Percentiles rank a stretch among this genome's conserved stretches.
Evolutionary conservation across 495 filamentous ascomycete genomes (phyloP).

Genomic region (Monascus purpureus): DNA sequence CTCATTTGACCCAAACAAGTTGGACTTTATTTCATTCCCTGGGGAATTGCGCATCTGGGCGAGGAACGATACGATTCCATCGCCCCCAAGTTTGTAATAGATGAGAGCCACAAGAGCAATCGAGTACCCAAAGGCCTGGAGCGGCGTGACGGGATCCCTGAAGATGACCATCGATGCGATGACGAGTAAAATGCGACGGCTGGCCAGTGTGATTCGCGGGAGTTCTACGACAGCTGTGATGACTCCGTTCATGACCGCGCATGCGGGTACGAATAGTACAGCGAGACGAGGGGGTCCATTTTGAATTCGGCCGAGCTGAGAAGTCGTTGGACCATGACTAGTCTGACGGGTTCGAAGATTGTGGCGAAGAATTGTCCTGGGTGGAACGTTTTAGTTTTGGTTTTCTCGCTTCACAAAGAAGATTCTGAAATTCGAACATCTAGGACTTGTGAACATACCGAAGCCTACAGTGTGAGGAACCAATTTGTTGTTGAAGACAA

Average conservation of each 20-base stretch:
- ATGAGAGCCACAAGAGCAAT: conserved; percentile 77
- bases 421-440: too few relatives aligned
- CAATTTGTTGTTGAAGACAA: too few relatives aligned
- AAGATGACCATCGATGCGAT: conserved; percentile 76
- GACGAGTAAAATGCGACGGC: conserved; percentile 86
- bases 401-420: too few relatives aligned
- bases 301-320: conserved; percentile 80
- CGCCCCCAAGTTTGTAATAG: conserved; percentile 85
- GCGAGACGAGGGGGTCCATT: conserved; percentile 86
- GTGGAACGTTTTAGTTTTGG: too few relatives aligned
- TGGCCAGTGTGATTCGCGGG: conserved; percentile 66
- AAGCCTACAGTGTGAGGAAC: too few relatives aligned
- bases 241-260: conserved; percentile 65
- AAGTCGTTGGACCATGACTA: conserved; percentile 76
- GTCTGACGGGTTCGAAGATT: conserved; percentile 70
- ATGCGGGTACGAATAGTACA: conserved; percentile 87
- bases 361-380: conserved; percentile 8
- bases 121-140: conserved; percentile 84
- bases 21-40: too few relatives aligned
- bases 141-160: conserved; percentile 58
- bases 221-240: conserved; percentile 64
- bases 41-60: conserved; percentile 45
- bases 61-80: conserved; percentile 55
- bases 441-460: too few relatives aligned
- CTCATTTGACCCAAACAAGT: too few relatives aligned